Evolutionary conservation across 305 asterid genomes (phyloP).

Genomic region (Euphrasia arctica): DNA sequence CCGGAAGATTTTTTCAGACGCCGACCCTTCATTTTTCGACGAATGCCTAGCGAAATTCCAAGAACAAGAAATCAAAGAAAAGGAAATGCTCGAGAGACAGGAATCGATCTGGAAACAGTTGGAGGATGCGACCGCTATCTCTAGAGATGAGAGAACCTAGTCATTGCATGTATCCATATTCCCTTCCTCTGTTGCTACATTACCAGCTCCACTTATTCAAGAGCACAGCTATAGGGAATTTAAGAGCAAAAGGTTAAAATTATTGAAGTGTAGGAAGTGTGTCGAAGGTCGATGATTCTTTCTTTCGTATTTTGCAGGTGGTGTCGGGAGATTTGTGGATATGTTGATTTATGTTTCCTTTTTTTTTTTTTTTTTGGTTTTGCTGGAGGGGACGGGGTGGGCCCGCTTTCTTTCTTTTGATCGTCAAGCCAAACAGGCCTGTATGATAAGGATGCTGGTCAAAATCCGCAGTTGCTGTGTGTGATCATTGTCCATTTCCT

Average conservation of each 20-base stretch:
- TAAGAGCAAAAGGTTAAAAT: neutral
- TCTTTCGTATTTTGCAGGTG: slow-evolving; percentile 18
- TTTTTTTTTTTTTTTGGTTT: neutral
- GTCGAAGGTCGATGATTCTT: neutral
- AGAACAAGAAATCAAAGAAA: slow-evolving; percentile 31
- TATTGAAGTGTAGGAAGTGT: slow-evolving; percentile 1
- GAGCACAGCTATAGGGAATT: slow-evolving; percentile 27
- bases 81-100: slow-evolving; percentile 43
- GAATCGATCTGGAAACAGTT: slow-evolving; percentile 42
- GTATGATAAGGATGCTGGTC: slow-evolving; percentile 23
- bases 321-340: slow-evolving; percentile 18
- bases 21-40: slow-evolving; percentile 37
- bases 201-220: slow-evolving; percentile 28
- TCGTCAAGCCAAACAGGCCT: slow-evolving; percentile 9
- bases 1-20: slow-evolving; percentile 42
- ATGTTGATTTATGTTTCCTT: slow-evolving; percentile 24
- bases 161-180: slow-evolving; percentile 43
- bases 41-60: slow-evolving; percentile 38
- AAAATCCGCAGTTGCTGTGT: slow-evolving; percentile 13
- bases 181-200: slow-evolving; percentile 45
- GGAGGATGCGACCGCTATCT: slow-evolving; percentile 37
- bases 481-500: neutral
- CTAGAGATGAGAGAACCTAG: slow-evolving; percentile 36
- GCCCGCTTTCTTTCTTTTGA: neutral
- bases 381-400: slow-evolving; percentile 20